These are phyloP conservation scores for Pseudozyma sp. DNA, from an alignment of 1,284 basidiomycete species.

Conservation along the genomic window DNA sequence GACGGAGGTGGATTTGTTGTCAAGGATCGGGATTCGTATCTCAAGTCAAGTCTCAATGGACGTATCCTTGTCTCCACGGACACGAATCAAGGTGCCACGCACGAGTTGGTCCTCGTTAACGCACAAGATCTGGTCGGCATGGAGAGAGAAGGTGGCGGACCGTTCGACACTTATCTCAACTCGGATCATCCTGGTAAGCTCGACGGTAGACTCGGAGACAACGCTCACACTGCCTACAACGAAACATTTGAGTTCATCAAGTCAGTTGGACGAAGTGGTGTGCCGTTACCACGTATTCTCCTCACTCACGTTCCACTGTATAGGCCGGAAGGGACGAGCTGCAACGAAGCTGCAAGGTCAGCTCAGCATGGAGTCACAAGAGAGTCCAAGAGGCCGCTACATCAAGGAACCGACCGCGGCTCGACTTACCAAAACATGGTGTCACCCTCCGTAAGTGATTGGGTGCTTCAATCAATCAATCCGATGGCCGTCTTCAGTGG, in stretches of 20 bases:
- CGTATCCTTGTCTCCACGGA: constrained; percentile 46
- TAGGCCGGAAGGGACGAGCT: constrained; percentile 27
- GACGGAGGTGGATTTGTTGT: constrained; percentile 37
- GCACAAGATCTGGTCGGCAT: constrained; percentile 60
- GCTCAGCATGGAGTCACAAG: constrained; percentile 42
- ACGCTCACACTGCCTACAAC: constrained; percentile 38
- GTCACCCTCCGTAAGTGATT: constrained; percentile 35
- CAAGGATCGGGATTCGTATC: constrained; percentile 20
- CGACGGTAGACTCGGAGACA: constrained; percentile 30
- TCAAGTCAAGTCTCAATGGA: constrained; percentile 41
- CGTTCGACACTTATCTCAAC: constrained; percentile 26
- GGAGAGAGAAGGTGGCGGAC: constrained; percentile 40
- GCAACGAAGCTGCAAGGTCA: constrained; percentile 39
- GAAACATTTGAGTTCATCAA: constrained; percentile 54
- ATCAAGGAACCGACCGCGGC: constrained; percentile 50
- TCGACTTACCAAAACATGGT: constrained; percentile 62
- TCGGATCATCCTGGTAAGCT: constrained; percentile 38
- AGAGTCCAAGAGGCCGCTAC: constrained; percentile 42
- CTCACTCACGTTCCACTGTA: constrained; percentile 59
- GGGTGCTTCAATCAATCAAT: constrained; percentile 46
- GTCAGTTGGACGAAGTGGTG: constrained; percentile 17
- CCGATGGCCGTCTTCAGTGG: constrained; percentile 57
- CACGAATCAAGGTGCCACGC: constrained; percentile 33
- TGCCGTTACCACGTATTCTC: constrained; percentile 43
- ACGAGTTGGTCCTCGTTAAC: constrained; percentile 58